Conservation (phyloP, 2,329 filamentous ascomycete species). For the Colletotrichum camelliae region DNA sequence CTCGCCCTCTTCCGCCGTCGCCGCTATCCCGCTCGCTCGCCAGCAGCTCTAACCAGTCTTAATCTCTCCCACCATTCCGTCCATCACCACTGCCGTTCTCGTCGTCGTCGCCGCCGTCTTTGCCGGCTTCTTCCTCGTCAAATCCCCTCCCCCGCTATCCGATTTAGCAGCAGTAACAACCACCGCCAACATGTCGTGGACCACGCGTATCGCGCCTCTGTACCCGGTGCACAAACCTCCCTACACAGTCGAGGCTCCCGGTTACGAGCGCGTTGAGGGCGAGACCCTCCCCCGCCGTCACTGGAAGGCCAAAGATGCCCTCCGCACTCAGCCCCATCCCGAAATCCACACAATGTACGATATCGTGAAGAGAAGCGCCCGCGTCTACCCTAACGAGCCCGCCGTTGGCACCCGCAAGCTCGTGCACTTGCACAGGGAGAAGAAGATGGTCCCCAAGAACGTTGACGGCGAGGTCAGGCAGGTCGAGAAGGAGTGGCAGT, state of each 20-base stretch:
- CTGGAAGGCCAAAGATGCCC: slow-evolving; percentile 71
- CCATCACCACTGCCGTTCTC: neutral
- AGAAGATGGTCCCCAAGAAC: slow-evolving; percentile 88
- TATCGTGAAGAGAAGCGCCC: slow-evolving; percentile 73
- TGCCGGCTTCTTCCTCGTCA: neutral
- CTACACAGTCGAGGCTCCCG: slow-evolving; percentile 76
- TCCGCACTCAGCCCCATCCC: slow-evolving; percentile 68
- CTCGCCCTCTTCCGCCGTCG: neutral
- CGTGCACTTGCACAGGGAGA: slow-evolving; percentile 79
- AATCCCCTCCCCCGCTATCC: neutral
- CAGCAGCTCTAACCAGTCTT: neutral
- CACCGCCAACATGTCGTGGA: slow-evolving; percentile 39
- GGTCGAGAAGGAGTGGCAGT: slow-evolving; percentile 91
- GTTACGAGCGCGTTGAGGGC: slow-evolving; percentile 72
- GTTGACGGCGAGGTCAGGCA: slow-evolving; percentile 80
- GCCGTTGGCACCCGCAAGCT: slow-evolving; percentile 76
- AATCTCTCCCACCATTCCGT: slow-evolving; percentile 12
- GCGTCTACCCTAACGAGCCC: slow-evolving; percentile 65
- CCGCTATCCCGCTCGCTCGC: neutral
- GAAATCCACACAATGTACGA: slow-evolving; percentile 81
- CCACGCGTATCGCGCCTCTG: slow-evolving; percentile 53
- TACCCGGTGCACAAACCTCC: slow-evolving; percentile 72
- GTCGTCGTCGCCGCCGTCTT: slow-evolving; percentile 8
- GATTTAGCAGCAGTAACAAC: neutral
- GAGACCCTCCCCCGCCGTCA: slow-evolving; percentile 87